Evolutionary conservation across 2,329 filamentous ascomycete genomes (phyloP), one percentile per base, ranked within the genome.

Genomic region (Cordyceps tenuipes): DNA sequence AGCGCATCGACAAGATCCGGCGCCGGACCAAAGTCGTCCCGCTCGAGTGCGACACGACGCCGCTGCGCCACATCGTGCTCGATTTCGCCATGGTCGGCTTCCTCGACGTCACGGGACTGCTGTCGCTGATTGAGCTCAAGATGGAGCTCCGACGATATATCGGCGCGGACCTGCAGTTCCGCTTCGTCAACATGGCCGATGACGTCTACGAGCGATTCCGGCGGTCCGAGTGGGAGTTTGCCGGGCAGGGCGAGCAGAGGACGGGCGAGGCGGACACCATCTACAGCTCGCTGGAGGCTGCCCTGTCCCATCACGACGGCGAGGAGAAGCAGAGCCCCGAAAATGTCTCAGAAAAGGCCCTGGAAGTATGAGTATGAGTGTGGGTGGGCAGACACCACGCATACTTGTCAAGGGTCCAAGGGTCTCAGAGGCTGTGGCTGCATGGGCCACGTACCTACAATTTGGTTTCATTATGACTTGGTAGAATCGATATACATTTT

Each of bases 31-130:
- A 70, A 6, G 71, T 78, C 36, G 62, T 62, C 0, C 68, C 72
- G 7, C 50, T 71, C 1, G 62, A 68, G 69, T 70, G 61, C 69
- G 69, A 59, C 68, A 64, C 62, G 1, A 71, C 74, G 0, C 75
- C 73, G 0, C 75, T 84, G 19, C 70, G 72, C 0, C 68, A 79
- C 2, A 73, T 84, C 0, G 72, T 84, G 0, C 70, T 84, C 0
- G 82, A 84, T 63, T 78, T 84, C 57, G 69, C 69, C 1, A 75
- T 76, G 58, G 78, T 81, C 19, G 77, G 78, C 17, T 79, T 82
- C 62, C 73, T 82, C 9, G 82, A 84, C 60, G 76, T 76, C 0
- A 84, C 81, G 0, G 81, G 78, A 0, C 72, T 82, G 3, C 71
- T 74, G 0, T 77, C 80, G 9, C 67, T 84, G 7, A 72, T 72